Base-by-base conservation (phyloP, 345 rosid genomes). In the Gossypium herbaceum region DNA sequence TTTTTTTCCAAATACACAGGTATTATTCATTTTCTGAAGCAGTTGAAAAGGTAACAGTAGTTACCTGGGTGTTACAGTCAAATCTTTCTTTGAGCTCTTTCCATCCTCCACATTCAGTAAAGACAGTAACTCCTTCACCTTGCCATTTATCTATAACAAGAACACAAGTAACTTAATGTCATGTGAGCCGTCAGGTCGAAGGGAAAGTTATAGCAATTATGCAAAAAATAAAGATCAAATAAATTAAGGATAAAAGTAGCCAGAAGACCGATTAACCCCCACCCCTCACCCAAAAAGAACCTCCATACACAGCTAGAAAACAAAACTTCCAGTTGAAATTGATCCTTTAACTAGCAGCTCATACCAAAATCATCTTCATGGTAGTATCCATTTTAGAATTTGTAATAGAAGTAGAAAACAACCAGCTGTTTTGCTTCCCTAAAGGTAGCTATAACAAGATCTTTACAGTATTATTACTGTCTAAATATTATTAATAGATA, bases 71-170 rank as follows among this genome's bases (percentile, higher is more conserved):
- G 78, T 82, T 76, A 44, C 73, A 44, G 68, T 78, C 77, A 81
- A 64, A 74, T 92, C 92, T 79, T 79, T 86, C 82, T 86, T 88
- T 82, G 75, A 79, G 78, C 85, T 79, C 75, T 83, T 87, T 72
- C 78, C 80, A 72, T 82, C 86, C 73, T 88, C 96, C 64, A 39
- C 64, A 78, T 85, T 88, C 76, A 89, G 73, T 70, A 76, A 39
- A 71, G 92, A 85, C 52, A 82, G 85, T 79, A 93, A 75, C 79
- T 89, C 92, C 87, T 82, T 89, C 83, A 90, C 87, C 81, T 85
- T 89, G 15, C 78, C 81, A 83, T 79, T 86, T 78, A 91, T 87
- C 99, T 94, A 81, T 54, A 59, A 75, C 68, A 81, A 78, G 51
- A 59, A 68, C 48, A 71, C 57, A 82, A 58, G 69, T 19, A 11